Percentiles rank a stretch among this genome's conserved stretches.
These are phyloP conservation scores for Saccharomycopsis fermentans DNA, from an alignment of 805 yeast genomes.

Conservation along the genomic window DNA sequence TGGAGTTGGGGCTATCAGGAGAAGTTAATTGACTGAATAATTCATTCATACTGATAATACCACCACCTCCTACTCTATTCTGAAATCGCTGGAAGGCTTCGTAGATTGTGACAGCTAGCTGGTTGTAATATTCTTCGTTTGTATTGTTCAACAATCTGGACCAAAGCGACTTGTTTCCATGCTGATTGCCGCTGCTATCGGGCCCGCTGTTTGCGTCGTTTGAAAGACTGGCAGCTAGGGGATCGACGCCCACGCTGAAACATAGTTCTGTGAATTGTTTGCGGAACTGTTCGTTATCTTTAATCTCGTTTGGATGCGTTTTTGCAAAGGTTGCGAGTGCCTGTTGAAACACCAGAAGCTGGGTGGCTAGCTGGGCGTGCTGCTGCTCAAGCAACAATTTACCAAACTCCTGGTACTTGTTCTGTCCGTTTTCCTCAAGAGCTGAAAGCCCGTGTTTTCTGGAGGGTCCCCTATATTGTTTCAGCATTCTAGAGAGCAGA, in stretches of 20 bases:
- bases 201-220: conserved; percentile 22
- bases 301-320: conserved; percentile 60
- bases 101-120: conserved; percentile 61
- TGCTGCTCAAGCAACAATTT: conserved; percentile 37
- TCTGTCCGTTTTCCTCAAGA: conserved; percentile 4
- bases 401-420: conserved; percentile 13
- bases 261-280: conserved; percentile 70
- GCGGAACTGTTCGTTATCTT: conserved; percentile 53
- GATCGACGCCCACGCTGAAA: conserved; percentile 74
- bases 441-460: conserved; percentile 5
- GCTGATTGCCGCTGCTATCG: conserved; percentile 22
- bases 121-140: conserved; percentile 48
- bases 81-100: conserved; percentile 62
- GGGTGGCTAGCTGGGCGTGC: conserved; percentile 53
- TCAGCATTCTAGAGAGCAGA: background rate
- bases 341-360: conserved; percentile 65
- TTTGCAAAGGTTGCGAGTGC: conserved; percentile 67
- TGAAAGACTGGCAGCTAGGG: conserved; percentile 38
- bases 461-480: background rate
- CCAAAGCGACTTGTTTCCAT: conserved; percentile 26
- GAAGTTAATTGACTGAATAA: conserved; percentile 30
- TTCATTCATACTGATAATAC: conserved; percentile 56
- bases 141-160: conserved; percentile 27
- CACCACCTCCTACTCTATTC: conserved; percentile 61
- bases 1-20: conserved; percentile 17